Conservation (phyloP, 2,329 filamentous ascomycete species). For the Ilyonectria sp. region DNA sequence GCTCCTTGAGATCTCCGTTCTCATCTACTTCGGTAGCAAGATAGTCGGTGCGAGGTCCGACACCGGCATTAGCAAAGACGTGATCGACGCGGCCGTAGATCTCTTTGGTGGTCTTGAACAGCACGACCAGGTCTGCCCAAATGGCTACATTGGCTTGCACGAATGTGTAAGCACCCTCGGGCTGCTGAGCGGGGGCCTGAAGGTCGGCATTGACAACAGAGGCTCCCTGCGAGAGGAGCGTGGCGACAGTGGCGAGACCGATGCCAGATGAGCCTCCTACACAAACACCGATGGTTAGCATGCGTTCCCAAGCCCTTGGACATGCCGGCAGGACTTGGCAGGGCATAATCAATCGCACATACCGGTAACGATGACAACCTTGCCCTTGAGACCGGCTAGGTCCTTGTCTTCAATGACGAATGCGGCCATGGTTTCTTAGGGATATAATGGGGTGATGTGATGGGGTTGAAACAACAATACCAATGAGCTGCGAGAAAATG, state of each 20-base stretch:
- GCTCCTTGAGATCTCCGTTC: conserved; percentile 64
- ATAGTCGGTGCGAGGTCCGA: conserved; percentile 63
- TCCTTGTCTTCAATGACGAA: conserved; percentile 62
- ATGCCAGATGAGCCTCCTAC: conserved; percentile 73
- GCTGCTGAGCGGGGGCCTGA: conserved; percentile 54
- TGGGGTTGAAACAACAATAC: background rate
- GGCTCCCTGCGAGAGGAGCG: conserved; percentile 67
- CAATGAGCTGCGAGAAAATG: background rate
- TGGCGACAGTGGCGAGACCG: conserved; percentile 68
- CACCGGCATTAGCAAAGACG: conserved; percentile 79
- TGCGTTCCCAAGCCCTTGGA: background rate
- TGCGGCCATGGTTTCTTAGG: conserved; percentile 57
- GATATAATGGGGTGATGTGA: background rate
- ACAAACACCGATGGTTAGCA: background rate
- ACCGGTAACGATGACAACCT: conserved; percentile 68
- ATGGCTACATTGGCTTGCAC: conserved; percentile 62
- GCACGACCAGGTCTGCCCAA: conserved; percentile 64
- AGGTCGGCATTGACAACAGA: conserved; percentile 70
- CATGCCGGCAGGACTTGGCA: background rate
- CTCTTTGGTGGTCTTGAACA: conserved; percentile 67
- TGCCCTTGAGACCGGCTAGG: conserved; percentile 60
- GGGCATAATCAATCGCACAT: conserved; percentile 6
- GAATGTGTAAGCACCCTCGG: conserved; percentile 50
- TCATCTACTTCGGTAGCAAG: conserved; percentile 63
- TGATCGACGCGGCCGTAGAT: conserved; percentile 84